Evolutionary conservation across 768 basidiomycete species (phyloP).

Genomic region (Mrakia gelida): DNA sequence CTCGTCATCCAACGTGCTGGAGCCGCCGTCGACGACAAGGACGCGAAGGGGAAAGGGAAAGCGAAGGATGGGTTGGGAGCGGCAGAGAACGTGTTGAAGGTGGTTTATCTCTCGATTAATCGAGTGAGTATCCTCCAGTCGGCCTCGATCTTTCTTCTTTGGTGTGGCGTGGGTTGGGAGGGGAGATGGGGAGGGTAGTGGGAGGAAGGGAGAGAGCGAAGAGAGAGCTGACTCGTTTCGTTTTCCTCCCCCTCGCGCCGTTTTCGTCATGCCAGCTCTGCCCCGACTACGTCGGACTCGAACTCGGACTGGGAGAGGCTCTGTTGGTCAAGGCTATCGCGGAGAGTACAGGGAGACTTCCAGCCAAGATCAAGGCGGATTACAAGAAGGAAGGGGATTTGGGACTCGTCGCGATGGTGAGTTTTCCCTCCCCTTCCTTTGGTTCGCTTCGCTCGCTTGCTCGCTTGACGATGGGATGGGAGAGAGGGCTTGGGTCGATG

Average conservation of each 20-base stretch:
- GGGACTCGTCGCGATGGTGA: constrained; percentile 90
- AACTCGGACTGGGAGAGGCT: constrained; percentile 94
- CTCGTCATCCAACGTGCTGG: constrained; percentile 84
- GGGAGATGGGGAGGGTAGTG: too few relatives aligned
- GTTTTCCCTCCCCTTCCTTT: constrained; percentile 39
- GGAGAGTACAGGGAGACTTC: constrained; percentile 86
- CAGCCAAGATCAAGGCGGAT: constrained; percentile 77
- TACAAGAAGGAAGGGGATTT: constrained; percentile 93
- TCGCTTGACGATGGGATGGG: background rate
- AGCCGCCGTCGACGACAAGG: background rate
- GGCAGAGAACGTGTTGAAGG: constrained; percentile 69
- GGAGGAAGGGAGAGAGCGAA: background rate
- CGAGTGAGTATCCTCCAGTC: constrained; percentile 56
- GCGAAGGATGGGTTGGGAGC: constrained; percentile 39
- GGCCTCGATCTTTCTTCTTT: background rate
- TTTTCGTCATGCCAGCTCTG: constrained; percentile 58
- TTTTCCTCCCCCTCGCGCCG: background rate
- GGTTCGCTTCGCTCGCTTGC: too few relatives aligned
- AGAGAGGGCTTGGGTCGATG: background rate
- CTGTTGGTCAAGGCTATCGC: constrained; percentile 90
- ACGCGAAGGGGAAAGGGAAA: background rate
- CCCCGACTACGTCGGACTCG: constrained; percentile 91
- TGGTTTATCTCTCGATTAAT: constrained; percentile 95
- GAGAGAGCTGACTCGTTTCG: background rate
- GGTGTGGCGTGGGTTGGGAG: background rate